Base-by-base conservation (phyloP, 768 basidiomycete species). In the Pholiota microspora region DNA sequence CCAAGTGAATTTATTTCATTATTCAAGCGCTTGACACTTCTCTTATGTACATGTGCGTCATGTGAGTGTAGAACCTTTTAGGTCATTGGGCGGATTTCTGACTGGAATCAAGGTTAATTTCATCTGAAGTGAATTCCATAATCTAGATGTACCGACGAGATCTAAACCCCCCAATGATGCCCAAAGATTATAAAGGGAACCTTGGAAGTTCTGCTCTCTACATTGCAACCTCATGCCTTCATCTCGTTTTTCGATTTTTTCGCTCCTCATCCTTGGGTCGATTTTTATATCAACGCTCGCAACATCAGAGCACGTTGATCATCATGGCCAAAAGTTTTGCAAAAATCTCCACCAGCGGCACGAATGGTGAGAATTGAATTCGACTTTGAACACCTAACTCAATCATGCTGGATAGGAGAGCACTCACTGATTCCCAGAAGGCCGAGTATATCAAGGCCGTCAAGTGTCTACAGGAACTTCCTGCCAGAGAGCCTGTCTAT, bases 391-490 rank as follows among this genome's bases (percentile, higher is more conserved):
- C 24, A 10, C 44, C 24, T 9, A 27, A 4, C 21, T 23, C 18
- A 9, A 18, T 53, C 29, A 31, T 12, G 12, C 3, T 23, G 21
- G 18, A 8, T 46, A 71, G 70, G 70, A 62, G 70, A 34, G 55
- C 51, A 1, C 35, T 71, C 34, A 60, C 44, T 21, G 51, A 56
- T 15, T 2, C 12, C 2, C 51, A 71, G 38, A 67, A 66, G 45
- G 24, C 29, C 6, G 64, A 67, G 1, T 72, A 71, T 46, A 69
- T 70, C 16, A 24, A 38, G 1, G 70, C 67, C 0, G 59, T 68
- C 0, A 45, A 61, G 21, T 73, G 72, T 32, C 55, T 72, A 0
- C 69, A 71, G 32, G 44, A 51, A 2, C 61, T 62, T 3, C 69
- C 69, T 0, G 60, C 69, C 2, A 59, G 51, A 7, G 56, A 61